These are phyloP conservation scores for Ascochyta lentis DNA, from an alignment of 2,329 filamentous ascomycete genomes.

Conservation along the genomic window DNA sequence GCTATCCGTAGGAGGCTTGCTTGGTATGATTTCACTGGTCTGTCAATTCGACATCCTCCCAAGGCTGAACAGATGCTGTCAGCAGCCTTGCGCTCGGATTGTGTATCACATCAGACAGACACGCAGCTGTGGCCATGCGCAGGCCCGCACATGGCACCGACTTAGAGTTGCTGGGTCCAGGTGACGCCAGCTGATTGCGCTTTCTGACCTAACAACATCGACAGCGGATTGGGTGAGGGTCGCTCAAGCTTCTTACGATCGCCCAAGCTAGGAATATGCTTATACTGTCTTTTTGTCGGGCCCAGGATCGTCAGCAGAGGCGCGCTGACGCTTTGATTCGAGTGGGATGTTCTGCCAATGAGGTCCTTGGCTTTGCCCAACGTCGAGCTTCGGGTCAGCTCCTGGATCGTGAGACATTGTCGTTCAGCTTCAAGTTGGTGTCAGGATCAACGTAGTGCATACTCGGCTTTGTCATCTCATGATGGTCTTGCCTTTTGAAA, in stretches of 20 bases:
- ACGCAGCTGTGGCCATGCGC: neutral
- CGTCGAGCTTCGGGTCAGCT: neutral
- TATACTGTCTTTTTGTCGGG: neutral
- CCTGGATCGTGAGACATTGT: neutral
- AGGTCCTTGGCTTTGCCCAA: neutral
- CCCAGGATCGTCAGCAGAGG: neutral
- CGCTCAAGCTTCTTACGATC: conserved; percentile 14
- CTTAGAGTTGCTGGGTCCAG: neutral
- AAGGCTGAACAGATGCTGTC: conserved; percentile 9
- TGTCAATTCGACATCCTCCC: neutral
- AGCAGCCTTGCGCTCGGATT: conserved; percentile 5
- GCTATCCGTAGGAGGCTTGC: neutral
- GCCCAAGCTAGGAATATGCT: conserved; percentile 11
- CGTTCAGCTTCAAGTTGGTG: neutral
- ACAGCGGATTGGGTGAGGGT: neutral
- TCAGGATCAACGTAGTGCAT: neutral
- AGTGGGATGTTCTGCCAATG: neutral
- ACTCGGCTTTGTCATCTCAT: neutral
- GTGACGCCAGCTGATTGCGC: conserved; percentile 8
- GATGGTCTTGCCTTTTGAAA: neutral
- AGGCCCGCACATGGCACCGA: neutral
- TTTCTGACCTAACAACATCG: neutral
- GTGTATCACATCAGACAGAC: conserved; percentile 3
- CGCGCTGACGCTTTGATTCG: neutral
- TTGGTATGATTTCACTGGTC: neutral